Percentiles rank a stretch among this genome's conserved stretches.
Evolutionary conservation across 2,329 filamentous ascomycete species (phyloP).

Genomic region (Botrytis deweyae): DNA sequence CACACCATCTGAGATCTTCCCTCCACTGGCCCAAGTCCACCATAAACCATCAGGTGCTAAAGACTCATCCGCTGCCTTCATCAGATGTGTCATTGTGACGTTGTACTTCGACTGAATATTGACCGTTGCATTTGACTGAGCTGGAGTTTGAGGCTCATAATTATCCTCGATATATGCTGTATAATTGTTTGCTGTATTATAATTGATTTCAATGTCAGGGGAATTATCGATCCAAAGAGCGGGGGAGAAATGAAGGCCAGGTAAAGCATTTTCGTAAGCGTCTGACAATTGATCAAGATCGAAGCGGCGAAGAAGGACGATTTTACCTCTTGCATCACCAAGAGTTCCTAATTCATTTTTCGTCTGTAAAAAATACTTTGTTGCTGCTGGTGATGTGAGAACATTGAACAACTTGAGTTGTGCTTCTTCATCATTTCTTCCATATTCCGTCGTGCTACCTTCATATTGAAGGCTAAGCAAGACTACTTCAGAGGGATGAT

Average conservation of each 20-base stretch:
- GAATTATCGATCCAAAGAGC: slow-evolving; percentile 46
- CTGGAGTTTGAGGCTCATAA: slow-evolving; percentile 43
- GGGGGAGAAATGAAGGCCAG: slow-evolving; percentile 49
- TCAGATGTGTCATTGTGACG: slow-evolving; percentile 44
- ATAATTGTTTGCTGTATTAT: slow-evolving; percentile 41
- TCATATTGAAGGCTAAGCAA: slow-evolving; percentile 51
- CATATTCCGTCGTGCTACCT: slow-evolving; percentile 39
- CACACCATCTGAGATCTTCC: slow-evolving; percentile 43
- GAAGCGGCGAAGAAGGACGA: slow-evolving; percentile 85
- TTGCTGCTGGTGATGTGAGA: slow-evolving; percentile 44
- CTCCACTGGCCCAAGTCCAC: slow-evolving; percentile 49
- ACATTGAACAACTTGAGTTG: slow-evolving; percentile 43
- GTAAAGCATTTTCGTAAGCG: slow-evolving; percentile 42
- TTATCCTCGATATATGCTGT: slow-evolving; percentile 52
- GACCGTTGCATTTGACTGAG: slow-evolving; percentile 37
- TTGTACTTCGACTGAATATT: slow-evolving; percentile 49
- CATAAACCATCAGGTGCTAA: slow-evolving; percentile 43
- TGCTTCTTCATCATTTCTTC: slow-evolving; percentile 40
- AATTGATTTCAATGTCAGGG: slow-evolving; percentile 44
- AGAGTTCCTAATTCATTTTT: slow-evolving; percentile 52
- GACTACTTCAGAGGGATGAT: slow-evolving; percentile 47
- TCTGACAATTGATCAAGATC: slow-evolving; percentile 50
- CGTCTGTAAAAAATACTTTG: slow-evolving; percentile 43
- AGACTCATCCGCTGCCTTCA: slow-evolving; percentile 40
- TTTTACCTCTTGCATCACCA: slow-evolving; percentile 74